Evolutionary conservation across 108 stramenopile genomes (phyloP), one percentile per base, ranked within the genome.

Genomic region (Discostella stelligeroides): DNA sequence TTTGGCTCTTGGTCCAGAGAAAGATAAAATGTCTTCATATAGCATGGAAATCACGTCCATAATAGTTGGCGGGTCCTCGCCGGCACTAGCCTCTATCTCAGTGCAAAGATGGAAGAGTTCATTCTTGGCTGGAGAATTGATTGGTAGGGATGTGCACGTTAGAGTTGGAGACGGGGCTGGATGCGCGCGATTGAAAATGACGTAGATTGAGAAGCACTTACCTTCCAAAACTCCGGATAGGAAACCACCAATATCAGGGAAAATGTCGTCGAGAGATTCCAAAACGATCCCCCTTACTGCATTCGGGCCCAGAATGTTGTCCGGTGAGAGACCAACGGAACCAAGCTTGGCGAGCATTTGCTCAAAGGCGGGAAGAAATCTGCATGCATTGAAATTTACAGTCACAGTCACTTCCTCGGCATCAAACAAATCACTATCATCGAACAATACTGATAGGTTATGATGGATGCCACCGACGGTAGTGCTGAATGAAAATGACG

Each of bases 121-220:
- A 54, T 73, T 73, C 20, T 73, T 73, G 40, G 72, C 72, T 70
- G 0, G n/a, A n/a, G n/a, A n/a, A n/a, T n/a, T n/a, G n/a, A n/a
- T n/a, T n/a, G n/a, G n/a, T n/a, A n/a, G n/a, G n/a, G n/a, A n/a
- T n/a, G n/a, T n/a, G n/a, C n/a, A n/a, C n/a, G n/a, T n/a, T n/a
- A n/a, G n/a, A n/a, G n/a, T n/a, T n/a, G n/a, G n/a, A n/a, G n/a
- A n/a, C n/a, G n/a, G n/a, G n/a, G n/a, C n/a, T n/a, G n/a, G n/a
- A n/a, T n/a, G n/a, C n/a, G n/a, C n/a, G n/a, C n/a, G n/a, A n/a
- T n/a, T n/a, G n/a, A n/a, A 50, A 50, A 20, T 20, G 8, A 4
- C 17, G 7, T n/a, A n/a, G n/a, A n/a, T n/a, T n/a, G n/a, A n/a
- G n/a, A n/a, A n/a, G 12, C 23, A 49, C 68, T 53, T 21, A 70